These are phyloP conservation scores for Exutisphaerella laricina DNA, from an alignment of 2,329 filamentous ascomycete species.

Conservation along the genomic window DNA sequence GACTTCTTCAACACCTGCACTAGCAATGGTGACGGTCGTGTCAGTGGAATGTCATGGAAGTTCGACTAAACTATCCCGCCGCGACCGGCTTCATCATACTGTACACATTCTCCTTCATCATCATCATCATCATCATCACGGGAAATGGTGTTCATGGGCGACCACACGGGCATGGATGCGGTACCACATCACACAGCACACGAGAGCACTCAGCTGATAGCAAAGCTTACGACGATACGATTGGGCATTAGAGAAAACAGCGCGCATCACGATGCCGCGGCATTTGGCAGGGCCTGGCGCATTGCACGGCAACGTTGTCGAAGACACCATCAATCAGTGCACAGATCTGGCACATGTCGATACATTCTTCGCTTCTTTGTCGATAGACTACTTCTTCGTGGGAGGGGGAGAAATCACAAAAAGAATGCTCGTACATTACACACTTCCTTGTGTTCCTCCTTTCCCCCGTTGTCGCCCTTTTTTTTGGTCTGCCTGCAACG, in stretches of 20 bases:
- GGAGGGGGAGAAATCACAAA: too few relatives aligned
- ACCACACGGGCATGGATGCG: too few relatives aligned
- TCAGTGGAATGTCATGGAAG: conserved; percentile 40
- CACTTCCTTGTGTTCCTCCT: too few relatives aligned
- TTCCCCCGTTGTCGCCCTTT: too few relatives aligned
- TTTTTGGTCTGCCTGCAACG: too few relatives aligned
- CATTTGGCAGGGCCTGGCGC: conserved; percentile 1
- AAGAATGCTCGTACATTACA: too few relatives aligned
- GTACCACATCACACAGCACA: too few relatives aligned
- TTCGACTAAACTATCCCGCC: conserved; percentile 27
- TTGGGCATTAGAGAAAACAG: not conserved
- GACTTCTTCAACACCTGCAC: conserved; percentile 36
- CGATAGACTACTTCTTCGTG: too few relatives aligned
- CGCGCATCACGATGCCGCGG: not conserved
- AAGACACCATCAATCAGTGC: not conserved
- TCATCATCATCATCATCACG: not conserved
- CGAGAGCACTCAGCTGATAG: too few relatives aligned
- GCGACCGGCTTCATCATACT: not conserved
- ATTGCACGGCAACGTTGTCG: not conserved
- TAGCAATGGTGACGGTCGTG: conserved; percentile 36
- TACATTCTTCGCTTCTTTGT: conserved; percentile 7
- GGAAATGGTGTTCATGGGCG: not conserved
- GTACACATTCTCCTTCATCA: not conserved
- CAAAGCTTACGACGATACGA: conserved; percentile 1
- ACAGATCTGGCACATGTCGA: conserved; percentile 4